Evolutionary conservation across 345 rosid genomes (phyloP).

Genomic region (Turnera subulata): DNA sequence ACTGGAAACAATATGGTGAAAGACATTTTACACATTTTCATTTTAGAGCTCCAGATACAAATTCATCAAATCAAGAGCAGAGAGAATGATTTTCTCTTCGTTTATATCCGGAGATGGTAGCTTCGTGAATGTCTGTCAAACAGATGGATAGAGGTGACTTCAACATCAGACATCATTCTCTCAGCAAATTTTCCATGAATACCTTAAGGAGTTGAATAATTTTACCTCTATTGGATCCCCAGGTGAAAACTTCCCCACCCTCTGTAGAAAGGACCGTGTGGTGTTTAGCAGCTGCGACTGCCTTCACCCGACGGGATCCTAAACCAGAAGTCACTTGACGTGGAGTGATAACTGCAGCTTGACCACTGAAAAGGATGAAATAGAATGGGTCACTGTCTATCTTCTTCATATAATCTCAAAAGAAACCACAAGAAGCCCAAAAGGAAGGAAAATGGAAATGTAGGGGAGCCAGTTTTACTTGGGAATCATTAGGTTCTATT

Average conservation of each 20-base stretch:
- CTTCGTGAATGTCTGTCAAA: background rate
- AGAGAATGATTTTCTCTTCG: background rate
- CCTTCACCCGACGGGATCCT: slow-evolving; percentile 78
- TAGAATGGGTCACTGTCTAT: slow-evolving; percentile 5
- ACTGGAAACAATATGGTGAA: background rate
- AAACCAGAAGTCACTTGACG: slow-evolving; percentile 84
- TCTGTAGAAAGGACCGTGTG: slow-evolving; percentile 93
- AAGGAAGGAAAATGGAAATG: no score
- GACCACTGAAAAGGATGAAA: slow-evolving; percentile 67
- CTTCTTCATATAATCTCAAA: no score
- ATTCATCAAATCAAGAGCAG: background rate
- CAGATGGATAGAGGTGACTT: background rate
- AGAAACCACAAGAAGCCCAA: no score
- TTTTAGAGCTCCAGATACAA: slow-evolving; percentile 7
- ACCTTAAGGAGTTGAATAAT: background rate
- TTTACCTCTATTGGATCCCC: slow-evolving; percentile 99
- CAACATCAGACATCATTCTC: slow-evolving; percentile 6
- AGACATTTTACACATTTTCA: no score
- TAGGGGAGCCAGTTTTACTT: no score
- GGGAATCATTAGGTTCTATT: no score
- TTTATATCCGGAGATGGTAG: background rate
- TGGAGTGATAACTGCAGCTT: slow-evolving; percentile 98
- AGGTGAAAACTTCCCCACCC: slow-evolving; percentile 84
- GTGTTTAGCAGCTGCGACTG: slow-evolving; percentile 97
- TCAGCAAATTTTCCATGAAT: background rate